These are phyloP conservation scores for Fusarium sp. DNA, from an alignment of 2,329 filamentous ascomycete genomes.

Conservation along the genomic window DNA sequence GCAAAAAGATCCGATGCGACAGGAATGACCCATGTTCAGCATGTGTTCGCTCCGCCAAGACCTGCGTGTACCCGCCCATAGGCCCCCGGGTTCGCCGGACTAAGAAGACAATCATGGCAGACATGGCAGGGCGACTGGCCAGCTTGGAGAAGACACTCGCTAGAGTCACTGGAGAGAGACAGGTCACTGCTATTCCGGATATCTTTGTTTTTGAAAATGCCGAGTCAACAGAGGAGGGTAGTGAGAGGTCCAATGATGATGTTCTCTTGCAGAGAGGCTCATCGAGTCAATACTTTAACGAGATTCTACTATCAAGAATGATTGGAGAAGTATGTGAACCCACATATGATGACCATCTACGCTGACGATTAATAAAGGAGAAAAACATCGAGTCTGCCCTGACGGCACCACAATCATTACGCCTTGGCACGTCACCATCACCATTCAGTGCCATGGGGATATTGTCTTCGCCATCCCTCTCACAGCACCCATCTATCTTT, in stretches of 20 bases:
- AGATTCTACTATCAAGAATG: background rate
- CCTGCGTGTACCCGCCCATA: background rate
- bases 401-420: background rate
- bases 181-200: background rate
- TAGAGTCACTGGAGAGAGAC: background rate
- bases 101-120: constrained; percentile 3
- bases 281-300: background rate
- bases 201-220: background rate
- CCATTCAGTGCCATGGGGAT: background rate
- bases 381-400: background rate
- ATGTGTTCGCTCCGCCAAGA: background rate
- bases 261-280: background rate
- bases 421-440: background rate
- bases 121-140: background rate
- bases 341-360: background rate
- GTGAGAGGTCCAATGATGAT: background rate
- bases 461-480: background rate
- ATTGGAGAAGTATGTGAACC: background rate
- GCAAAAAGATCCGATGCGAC: constrained; percentile 11
- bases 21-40: background rate
- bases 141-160: background rate
- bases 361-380: background rate
- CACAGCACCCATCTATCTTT: background rate
- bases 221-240: background rate
- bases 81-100: background rate